Evolutionary conservation across 192 early-diverging fungal genomes (phyloP).

Genomic region (Backusella morwellensis): DNA sequence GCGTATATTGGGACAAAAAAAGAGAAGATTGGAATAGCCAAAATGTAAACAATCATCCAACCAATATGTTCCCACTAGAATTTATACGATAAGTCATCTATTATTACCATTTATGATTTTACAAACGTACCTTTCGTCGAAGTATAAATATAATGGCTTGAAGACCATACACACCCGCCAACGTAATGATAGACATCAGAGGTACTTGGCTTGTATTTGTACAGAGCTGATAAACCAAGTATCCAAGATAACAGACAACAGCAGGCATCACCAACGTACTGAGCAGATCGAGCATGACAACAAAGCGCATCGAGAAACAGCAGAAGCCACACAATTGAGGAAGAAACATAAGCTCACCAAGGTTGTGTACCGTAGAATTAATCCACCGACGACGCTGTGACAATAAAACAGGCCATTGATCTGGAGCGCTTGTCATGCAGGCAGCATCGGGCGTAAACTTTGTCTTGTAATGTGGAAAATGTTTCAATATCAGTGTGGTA

Average conservation of each 20-base stretch:
- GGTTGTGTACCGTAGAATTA: slow-evolving; percentile 99
- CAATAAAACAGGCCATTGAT: slow-evolving; percentile 87
- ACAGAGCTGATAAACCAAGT: slow-evolving; percentile 69
- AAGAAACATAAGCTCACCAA: slow-evolving; percentile 90
- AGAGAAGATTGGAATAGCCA: slow-evolving; percentile 86
- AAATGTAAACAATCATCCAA: slow-evolving; percentile 90
- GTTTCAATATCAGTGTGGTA: slow-evolving; percentile 90
- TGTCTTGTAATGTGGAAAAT: slow-evolving; percentile 95
- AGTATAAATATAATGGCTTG: slow-evolving; percentile 85
- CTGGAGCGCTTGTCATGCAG: slow-evolving; percentile 92
- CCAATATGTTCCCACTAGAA: slow-evolving; percentile 69
- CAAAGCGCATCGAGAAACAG: slow-evolving; percentile 96
- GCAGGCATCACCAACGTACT: slow-evolving; percentile 94
- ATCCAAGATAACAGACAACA: slow-evolving; percentile 83
- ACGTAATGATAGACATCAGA: slow-evolving; percentile 78
- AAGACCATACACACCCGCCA: slow-evolving; percentile 87
- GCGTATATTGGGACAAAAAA: slow-evolving; percentile 82
- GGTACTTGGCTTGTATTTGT: slow-evolving; percentile 66
- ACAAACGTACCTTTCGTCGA: slow-evolving; percentile 42
- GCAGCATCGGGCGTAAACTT: slow-evolving; percentile 91
- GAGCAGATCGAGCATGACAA: slow-evolving; percentile 93
- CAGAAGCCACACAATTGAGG: slow-evolving; percentile 95
- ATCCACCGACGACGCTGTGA: slow-evolving; percentile 99
- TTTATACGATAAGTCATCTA: background rate
- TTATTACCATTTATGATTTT: background rate